Evolutionary conservation across 2,329 filamentous ascomycete species (phyloP), one percentile per base, ranked within the genome.

Genomic region (Colletotrichum eleusines): DNA sequence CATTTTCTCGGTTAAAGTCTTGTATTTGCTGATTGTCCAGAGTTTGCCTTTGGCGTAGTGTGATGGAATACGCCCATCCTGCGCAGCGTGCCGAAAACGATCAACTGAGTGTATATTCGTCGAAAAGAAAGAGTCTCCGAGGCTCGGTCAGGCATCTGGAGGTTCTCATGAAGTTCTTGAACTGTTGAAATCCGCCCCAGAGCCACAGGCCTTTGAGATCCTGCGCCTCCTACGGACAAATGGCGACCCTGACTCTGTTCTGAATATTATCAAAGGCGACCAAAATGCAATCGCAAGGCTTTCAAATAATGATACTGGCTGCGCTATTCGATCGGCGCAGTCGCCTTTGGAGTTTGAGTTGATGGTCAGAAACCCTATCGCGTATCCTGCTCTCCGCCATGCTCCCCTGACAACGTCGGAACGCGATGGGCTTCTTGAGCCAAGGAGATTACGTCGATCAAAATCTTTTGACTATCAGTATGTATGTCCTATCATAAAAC

Each of bases 361-460:
- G 38, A 77, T 76, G 72, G 62, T 72, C 46, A 73, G 76, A 33
- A 74, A 76, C 38, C 73, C 76, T 1, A 71, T 70, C 28, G 72
- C 74, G 0, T 78, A 78, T 60, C 75, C 75, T 3, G 44, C 67
- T 1, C 46, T 73, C 0, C 63, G 48, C 14, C 20, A 60, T 16
- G 33, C n/a, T 5, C 63, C 63, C 1, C 40, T 61, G 3, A 62
- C 63, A 14, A 38, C 61, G 2, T 40, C 18, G 16, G 66, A 72
- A 54, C 55, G 46, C 28, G 57, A 51, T 1, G 28, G 31, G n/a
- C 66, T 70, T 18, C 28, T 59, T 2, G 16, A 23, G 16, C n/a
- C 62, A 2, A 59, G 38, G 8, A 42, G 18, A 20, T 20, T 63
- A 2, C 55, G 51, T 28, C 57, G 70, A 20, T 66, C 57, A 35